Evolutionary conservation across 257 asterid genomes (phyloP).

Genomic region (Scutellaria barbata): DNA sequence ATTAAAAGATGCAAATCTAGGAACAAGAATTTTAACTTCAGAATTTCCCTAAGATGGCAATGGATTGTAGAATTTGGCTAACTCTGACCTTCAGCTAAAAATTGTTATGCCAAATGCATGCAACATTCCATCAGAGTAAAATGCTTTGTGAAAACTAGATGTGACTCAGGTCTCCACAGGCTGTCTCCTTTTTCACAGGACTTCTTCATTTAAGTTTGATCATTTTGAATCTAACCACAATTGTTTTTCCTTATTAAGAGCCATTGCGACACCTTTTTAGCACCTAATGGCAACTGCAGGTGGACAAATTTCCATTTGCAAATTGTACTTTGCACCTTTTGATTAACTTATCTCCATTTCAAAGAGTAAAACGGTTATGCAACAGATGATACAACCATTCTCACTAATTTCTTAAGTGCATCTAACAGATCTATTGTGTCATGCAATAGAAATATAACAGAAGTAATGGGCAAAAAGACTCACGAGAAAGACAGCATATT

Average conservation of each 20-base stretch:
- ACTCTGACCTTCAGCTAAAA: background rate
- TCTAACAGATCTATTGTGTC: background rate
- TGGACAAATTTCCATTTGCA: background rate
- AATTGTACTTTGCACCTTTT: background rate
- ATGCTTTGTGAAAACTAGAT: background rate
- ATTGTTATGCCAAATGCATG: background rate
- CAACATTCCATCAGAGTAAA: background rate
- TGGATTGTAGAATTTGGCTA: background rate
- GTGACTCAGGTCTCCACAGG: background rate
- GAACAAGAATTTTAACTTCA: background rate
- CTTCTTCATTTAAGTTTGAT: slow-evolving; percentile 1
- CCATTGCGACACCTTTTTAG: background rate
- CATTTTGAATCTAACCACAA: background rate
- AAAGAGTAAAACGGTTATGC: background rate
- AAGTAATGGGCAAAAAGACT: slow-evolving; percentile 42
- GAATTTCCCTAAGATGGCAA: slow-evolving; percentile 9
- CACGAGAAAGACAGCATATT: slow-evolving; percentile 97
- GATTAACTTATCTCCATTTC: slow-evolving; percentile 1
- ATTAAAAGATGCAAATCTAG: background rate
- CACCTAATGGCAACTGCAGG: background rate
- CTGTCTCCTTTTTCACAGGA: background rate
- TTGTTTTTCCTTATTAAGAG: background rate
- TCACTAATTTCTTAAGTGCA: no score
- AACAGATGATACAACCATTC: background rate
- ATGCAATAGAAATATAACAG: background rate